A percentile compares a stretch with the other conserved stretches of the same genome.
Evolutionary conservation across 176 grass and related monocot species (phyloP).

Genomic region (Aegilops umbellulata): DNA sequence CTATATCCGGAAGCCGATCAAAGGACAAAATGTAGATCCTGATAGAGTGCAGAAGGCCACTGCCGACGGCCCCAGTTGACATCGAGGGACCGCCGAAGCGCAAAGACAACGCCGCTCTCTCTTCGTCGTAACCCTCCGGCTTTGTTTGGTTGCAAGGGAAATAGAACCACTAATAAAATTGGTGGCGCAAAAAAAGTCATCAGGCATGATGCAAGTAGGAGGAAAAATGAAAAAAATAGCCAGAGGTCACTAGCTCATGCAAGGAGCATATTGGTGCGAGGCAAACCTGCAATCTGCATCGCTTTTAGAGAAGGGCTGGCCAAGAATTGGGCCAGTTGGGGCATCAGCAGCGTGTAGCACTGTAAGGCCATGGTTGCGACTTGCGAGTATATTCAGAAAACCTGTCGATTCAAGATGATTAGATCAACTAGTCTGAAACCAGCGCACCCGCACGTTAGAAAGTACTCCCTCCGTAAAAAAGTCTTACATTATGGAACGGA

Average conservation of each 20-base stretch:
- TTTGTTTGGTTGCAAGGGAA: no score
- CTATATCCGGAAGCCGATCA: no score
- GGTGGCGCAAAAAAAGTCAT: not conserved
- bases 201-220: not conserved
- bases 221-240: not conserved
- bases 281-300: not conserved
- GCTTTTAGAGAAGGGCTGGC: not conserved
- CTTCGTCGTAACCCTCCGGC: no score
- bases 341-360: not conserved
- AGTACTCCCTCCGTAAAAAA: no score
- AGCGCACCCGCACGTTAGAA: not conserved
- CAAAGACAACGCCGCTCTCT: no score
- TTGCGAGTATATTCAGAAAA: not conserved
- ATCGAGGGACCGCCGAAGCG: no score
- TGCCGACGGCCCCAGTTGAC: no score
- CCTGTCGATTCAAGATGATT: not conserved
- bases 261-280: no score
- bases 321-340: not conserved
- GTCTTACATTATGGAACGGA: no score
- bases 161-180: not conserved
- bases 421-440: not conserved
- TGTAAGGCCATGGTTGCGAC: not conserved
- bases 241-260: no score
- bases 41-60: no score
- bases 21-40: no score